These are phyloP conservation scores for Gaeumannomyces sp. DNA, from an alignment of 2,329 filamentous ascomycete genomes.

Conservation along the genomic window DNA sequence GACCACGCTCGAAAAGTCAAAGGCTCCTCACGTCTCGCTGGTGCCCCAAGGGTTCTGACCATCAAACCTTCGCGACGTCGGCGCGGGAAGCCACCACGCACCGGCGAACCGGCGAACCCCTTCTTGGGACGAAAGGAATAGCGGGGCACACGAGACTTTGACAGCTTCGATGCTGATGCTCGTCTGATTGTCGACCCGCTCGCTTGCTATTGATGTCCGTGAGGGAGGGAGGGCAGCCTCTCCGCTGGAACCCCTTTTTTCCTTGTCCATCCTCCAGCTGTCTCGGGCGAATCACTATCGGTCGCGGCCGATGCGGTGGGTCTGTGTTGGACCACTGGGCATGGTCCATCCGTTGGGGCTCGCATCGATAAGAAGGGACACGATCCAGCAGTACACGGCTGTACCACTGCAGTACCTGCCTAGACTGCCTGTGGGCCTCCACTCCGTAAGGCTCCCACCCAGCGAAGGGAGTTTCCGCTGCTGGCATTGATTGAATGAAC, in stretches of 20 bases:
- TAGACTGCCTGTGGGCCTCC: too few relatives aligned
- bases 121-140: background rate
- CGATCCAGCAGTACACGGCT: background rate
- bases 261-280: too few relatives aligned
- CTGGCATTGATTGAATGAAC: background rate
- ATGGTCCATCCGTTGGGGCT: too few relatives aligned
- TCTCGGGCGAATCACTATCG: background rate
- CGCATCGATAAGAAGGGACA: background rate
- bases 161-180: background rate
- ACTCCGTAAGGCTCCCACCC: too few relatives aligned
- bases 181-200: background rate
- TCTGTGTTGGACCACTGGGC: too few relatives aligned
- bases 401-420: background rate
- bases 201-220: too few relatives aligned
- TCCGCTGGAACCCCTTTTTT: background rate
- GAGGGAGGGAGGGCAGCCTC: too few relatives aligned
- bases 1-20: too few relatives aligned
- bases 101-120: too few relatives aligned
- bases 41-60: background rate
- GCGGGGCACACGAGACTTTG: background rate
- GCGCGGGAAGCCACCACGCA: too few relatives aligned
- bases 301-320: background rate
- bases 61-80: too few relatives aligned
- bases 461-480: background rate
- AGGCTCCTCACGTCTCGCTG: too few relatives aligned